Base-by-base conservation (phyloP, 2,329 filamentous ascomycete species). In the Epichloe baconii region DNA sequence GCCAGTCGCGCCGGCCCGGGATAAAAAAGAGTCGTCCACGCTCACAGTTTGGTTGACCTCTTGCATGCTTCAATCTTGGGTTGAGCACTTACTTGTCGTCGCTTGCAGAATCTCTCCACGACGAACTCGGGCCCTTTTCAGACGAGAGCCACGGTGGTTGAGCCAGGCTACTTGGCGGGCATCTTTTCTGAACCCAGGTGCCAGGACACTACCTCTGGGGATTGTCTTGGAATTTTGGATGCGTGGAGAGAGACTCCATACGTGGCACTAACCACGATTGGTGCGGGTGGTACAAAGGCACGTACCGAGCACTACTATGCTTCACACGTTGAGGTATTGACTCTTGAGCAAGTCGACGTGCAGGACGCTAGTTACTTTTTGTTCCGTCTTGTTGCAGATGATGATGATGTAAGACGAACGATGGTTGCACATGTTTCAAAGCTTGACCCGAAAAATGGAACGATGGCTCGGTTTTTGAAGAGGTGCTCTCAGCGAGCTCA, bases 121-220 rank as follows among this genome's bases (percentile, higher is more conserved):
- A 60, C 0, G 76, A 79, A 60, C 60, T 78, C 1, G 58, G 56
- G 1, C 67, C 68, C 0, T 74, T 79, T 31, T 66, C 70, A 21
- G 4, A 68, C 79, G 40, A 56, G 63, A 1, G 68, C 71, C 2
- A 55, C 65, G 0, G 59, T 68, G 1, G 62, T 79, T 3, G 75
- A 77, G 53, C 75, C 76, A 0, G 77, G 76, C 0, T 74, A 74
- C 52, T 79, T 79, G 58, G 70, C 70, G 76, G 2, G 79, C 75
- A 0, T 63, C 59, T 0, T 73, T 80, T 47, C 65, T 79, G 7
- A 68, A 70, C 49, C 54, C 61, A 0, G 67, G 63, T 0, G 62
- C 59, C 1, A 59, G 55, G 44, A 62, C 57, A 19, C 64, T 83
- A 2, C 80, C 79, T 0, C 56, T 74, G 14, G 65, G 79, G 31